Evolutionary conservation across 1,139 yeast species (phyloP), one percentile per base, ranked within the genome.

Genomic region (Pneumocystis jirovecii): DNA sequence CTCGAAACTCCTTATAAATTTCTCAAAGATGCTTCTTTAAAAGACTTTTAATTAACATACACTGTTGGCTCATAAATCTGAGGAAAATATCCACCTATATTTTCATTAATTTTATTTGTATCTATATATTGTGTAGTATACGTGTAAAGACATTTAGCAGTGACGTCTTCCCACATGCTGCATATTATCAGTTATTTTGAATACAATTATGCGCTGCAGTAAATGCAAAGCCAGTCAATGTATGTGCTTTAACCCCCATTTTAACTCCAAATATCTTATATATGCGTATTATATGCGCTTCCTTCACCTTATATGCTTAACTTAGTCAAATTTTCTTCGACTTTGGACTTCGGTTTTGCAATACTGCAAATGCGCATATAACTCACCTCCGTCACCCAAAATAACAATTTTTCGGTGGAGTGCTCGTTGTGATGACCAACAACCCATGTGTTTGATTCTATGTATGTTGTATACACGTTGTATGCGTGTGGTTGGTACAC

Each of bases 41-140:
- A 10, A 37, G 17, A 37, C 12, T 37, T 37, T 10, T 37, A 37
- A 2, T 37, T 4, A 37, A 37, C 44, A 6, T 17, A 64, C 45
- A 93, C 97, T 0, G 98, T 93, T 35, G 98, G 98, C 73, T 93
- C 98, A 76, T 93, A 93, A 29, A 93, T 97, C 74, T 93, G 97
- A 10, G 98, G 98, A 77, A 93, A 93, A 77, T 93, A 93, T 1
- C 98, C 98, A 73, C 57, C 57, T 50, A 6, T 8, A 3, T 50
- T 12, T 50, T 21, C 25, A 25, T 50, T 25, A 50, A 25, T 25
- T n/a, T 5, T 12, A 10, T 12, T 10, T 50, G 12, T 2, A 50
- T 10, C 10, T 6, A 10, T 25, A 25, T 12, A 1, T 12, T 6
- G 3, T 2, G 3, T 12, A 12, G 8, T 6, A 25, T 50, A 50